Evolutionary conservation across 805 yeast species (phyloP).

Genomic region (Teunomyces kruisii): DNA sequence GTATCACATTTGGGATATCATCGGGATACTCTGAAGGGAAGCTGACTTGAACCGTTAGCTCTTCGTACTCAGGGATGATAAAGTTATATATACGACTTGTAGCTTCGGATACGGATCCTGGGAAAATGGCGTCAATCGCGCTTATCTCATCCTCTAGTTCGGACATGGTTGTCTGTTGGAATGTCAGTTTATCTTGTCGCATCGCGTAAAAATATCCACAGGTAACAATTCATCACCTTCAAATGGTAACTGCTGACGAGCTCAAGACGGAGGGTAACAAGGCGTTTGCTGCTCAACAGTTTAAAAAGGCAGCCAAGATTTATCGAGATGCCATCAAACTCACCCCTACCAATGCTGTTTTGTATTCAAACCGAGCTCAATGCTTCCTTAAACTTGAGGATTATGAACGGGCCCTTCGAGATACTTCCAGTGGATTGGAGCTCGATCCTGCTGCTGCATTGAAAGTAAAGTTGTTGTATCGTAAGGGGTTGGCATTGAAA

Average conservation of each 20-base stretch:
- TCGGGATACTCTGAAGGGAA: constrained; percentile 74
- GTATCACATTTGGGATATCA: constrained; percentile 61
- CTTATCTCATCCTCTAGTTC: constrained; percentile 70
- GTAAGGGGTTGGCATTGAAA: constrained; percentile 46
- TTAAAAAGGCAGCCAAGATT: constrained; percentile 47
- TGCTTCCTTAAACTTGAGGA: constrained; percentile 53
- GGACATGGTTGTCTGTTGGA: not conserved
- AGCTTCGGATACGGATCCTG: constrained; percentile 49
- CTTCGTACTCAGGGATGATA: constrained; percentile 61
- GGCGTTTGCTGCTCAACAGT: constrained; percentile 48
- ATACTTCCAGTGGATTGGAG: constrained; percentile 50
- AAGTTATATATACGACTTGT: constrained; percentile 46
- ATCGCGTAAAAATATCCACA: not conserved
- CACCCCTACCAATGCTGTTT: constrained; percentile 51
- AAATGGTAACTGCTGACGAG: constrained; percentile 23
- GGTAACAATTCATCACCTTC: not conserved
- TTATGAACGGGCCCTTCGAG: constrained; percentile 49
- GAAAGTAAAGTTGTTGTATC: constrained; percentile 49
- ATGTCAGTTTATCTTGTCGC: not conserved
- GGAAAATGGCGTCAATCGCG: constrained; percentile 87
- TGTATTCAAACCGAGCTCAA: constrained; percentile 70
- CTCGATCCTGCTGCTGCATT: constrained; percentile 30
- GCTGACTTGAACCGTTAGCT: constrained; percentile 60
- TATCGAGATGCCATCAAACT: constrained; percentile 57
- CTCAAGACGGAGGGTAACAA: constrained; percentile 51